Base-by-base conservation (phyloP, 2,329 filamentous ascomycete species). In the Venturia oleaginea region DNA sequence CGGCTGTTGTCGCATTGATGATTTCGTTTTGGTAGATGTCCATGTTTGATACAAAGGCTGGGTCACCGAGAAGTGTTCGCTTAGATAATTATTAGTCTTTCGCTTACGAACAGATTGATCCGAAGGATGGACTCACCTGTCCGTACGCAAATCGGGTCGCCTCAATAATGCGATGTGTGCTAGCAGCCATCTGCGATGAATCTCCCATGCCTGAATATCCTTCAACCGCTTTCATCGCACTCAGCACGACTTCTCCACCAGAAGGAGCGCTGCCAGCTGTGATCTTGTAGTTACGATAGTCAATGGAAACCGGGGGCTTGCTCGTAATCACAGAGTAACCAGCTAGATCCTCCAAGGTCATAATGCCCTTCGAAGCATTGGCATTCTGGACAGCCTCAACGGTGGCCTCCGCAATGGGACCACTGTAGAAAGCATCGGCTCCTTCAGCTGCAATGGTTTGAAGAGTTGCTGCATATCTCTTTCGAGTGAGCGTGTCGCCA, bases 131-230 rank as follows among this genome's bases (percentile, higher is more conserved):
- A 22, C 51, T 57, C 27, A 57, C 51, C 30, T 57, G 51, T 40
- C 88, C 92, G 72, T 97, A 97, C 2, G 85, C 92, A 73, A 96
- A 97, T 30, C 91, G 84, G 78, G 96, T 91, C 15, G 92, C 89
- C 79, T 97, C 94, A 71, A 91, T 86, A 68, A 96, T 82, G 15
- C 90, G 85, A 75, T 97, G 94, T 0, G 87, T 88, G 46, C 87
- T 91, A 0, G 95, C 77, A 69, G 91, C 87, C 24, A 83, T 68
- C 27, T 75, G 77, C 48, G 83, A 77, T 1, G 78, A 75, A 1
- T 84, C 76, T 22, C 84, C 86, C 59, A 93, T 86, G 42, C 77
- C 74, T 0, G 83, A 76, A 70, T 91, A 95, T 24, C 90, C 88
- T 74, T 93, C 88, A 74, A 97, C 83, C 37, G 87, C 91, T 72